A percentile compares a stretch with the other conserved stretches of the same genome.
Evolutionary conservation across 2,329 filamentous ascomycete genomes (phyloP).

Genomic region (Fusarium paranaense): DNA sequence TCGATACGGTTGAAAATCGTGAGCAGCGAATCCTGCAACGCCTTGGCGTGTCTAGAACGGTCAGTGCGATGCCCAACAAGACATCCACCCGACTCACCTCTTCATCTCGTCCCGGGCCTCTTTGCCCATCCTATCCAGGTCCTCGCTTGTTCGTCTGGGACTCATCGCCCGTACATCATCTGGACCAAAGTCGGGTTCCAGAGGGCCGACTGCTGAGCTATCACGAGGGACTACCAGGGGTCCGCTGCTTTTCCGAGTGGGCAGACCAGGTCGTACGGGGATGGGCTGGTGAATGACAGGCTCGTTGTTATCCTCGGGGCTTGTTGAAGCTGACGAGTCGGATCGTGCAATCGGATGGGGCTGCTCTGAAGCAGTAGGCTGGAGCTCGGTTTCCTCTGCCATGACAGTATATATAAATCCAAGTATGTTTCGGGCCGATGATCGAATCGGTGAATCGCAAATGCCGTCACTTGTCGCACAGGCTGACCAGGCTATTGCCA

Average conservation of each 20-base stretch:
- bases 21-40: constrained; percentile 87
- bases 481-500: constrained; percentile 10
- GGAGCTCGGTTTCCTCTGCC: constrained; percentile 41
- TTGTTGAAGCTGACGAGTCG: constrained; percentile 50
- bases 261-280: constrained; percentile 73
- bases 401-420: constrained; percentile 20
- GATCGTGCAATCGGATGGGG: constrained; percentile 53
- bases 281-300: constrained; percentile 62
- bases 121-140: constrained; percentile 87
- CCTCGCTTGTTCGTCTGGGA: constrained; percentile 88
- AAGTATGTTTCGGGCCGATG: not conserved
- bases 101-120: constrained; percentile 78
- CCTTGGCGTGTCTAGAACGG: constrained; percentile 80
- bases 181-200: constrained; percentile 81
- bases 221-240: constrained; percentile 86
- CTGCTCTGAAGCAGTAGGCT: constrained; percentile 40
- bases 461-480: constrained; percentile 26
- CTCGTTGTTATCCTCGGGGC: constrained; percentile 52
- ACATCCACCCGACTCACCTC: constrained; percentile 56
- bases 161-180: constrained; percentile 96
- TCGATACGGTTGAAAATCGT: constrained; percentile 95
- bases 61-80: constrained; percentile 19
- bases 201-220: constrained; percentile 76
- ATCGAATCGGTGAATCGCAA: not conserved
- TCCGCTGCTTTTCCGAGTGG: constrained; percentile 81